Percentiles rank a stretch among this genome's conserved stretches.
Conservation (phyloP, 768 basidiomycete genomes). For the Leccinum uliginosum region DNA sequence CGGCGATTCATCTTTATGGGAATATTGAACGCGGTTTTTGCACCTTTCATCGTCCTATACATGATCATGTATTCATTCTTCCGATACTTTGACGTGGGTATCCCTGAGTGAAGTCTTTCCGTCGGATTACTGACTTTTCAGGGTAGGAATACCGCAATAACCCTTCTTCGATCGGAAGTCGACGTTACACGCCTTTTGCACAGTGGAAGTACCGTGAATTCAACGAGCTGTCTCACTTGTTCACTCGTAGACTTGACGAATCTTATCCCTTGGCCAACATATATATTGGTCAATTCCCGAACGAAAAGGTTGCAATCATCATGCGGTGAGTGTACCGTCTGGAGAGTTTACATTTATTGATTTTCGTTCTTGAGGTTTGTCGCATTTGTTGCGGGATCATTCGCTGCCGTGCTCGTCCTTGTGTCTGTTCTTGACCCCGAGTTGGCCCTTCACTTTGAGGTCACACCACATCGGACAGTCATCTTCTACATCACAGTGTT, state of each 20-base stretch:
- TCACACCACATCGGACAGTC: constrained; percentile 89
- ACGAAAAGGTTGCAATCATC: constrained; percentile 83
- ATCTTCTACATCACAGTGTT: constrained; percentile 91
- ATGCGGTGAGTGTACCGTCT: constrained; percentile 62
- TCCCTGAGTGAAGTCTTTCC: background rate
- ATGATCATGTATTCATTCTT: constrained; percentile 99
- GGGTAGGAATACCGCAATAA: constrained; percentile 96
- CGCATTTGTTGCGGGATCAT: constrained; percentile 94
- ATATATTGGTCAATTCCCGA: constrained; percentile 98
- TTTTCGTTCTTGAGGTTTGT: constrained; percentile 63
- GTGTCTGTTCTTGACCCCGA: constrained; percentile 93
- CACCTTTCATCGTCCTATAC: constrained; percentile 95
- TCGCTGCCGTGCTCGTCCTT: constrained; percentile 90
- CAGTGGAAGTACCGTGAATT: constrained; percentile 99
- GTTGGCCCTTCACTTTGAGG: constrained; percentile 88
- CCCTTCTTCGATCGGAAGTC: constrained; percentile 88
- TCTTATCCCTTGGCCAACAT: constrained; percentile 88
- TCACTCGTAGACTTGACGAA: constrained; percentile 78
- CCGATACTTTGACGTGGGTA: constrained; percentile 92
- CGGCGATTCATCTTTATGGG: constrained; percentile 96
- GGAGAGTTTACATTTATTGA: background rate
- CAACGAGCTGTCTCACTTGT: constrained; percentile 95
- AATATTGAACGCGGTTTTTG: constrained; percentile 90
- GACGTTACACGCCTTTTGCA: constrained; percentile 91
- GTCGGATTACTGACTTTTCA: background rate